Base-by-base conservation (phyloP, 2,329 filamentous ascomycete genomes). In the Colletotrichum orbiculare region DNA sequence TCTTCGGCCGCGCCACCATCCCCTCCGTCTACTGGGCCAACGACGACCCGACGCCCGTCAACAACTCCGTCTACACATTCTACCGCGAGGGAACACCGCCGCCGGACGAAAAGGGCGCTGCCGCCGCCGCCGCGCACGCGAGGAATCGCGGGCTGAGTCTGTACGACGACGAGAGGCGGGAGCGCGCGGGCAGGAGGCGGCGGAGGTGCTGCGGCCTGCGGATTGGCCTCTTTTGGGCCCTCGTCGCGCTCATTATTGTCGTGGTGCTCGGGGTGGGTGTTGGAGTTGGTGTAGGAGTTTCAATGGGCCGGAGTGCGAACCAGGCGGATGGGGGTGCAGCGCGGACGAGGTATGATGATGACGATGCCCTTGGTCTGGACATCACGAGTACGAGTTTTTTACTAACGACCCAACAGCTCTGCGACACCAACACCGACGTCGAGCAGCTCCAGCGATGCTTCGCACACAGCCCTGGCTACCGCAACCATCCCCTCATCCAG, bases 71-170 rank as follows among this genome's bases (percentile, higher is more conserved):
- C 33, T 78, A 73, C 64, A 81, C 79, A 0, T 81, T 81, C 42
- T 79, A 78, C 69, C 76, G 78, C 15, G 79, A 81, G 57, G 70
- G 69, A 11, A 78, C 79, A n/a, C 78, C 78, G 11, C 72, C 77
- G 11, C 76, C 75, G 2, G 53, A 50, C 33, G 53, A 66, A 45
- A 57, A 58, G 43, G 66, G 58, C 55, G 17, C 65, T 5, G 53
- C 35, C 47, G 61, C 41, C 54, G 15, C 65, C 35, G 54, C 34
- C 46, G 60, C 45, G 62, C 56, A 43, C 39, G 33, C 68, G 52
- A 33, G 53, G 17, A 49, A 35, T 25, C 52, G 45, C 8, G 61
- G 57, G n/a, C 54, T 55, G 35, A 59, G 67, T 53, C 63, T 53
- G 10, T 55, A 67, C 25, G 54, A 68, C 41, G 58, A 70, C 47